Conservation (phyloP, 495 filamentous ascomycete species). For the Ramalina peruviana region DNA sequence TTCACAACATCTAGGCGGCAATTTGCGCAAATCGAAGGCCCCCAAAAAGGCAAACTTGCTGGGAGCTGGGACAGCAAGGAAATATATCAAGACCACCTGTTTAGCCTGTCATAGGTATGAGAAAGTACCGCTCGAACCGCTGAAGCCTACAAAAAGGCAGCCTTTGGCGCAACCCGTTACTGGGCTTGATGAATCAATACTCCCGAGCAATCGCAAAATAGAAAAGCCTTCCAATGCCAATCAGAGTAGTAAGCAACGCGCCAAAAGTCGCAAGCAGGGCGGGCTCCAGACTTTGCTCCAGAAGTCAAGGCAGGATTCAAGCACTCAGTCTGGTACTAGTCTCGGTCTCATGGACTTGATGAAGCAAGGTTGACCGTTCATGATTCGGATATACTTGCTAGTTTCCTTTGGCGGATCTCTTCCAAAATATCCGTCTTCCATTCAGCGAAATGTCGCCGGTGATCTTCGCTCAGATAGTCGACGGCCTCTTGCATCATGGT, state of each 20-base stretch:
- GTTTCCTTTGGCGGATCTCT: constrained; percentile 37
- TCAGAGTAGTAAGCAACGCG: constrained; percentile 43
- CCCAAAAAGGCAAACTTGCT: not conserved
- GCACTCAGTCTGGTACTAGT: constrained; percentile 20
- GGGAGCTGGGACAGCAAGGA: not conserved
- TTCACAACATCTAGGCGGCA: not conserved
- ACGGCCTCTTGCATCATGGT: constrained; percentile 78
- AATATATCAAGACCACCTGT: constrained; percentile 4
- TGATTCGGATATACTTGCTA: not conserved
- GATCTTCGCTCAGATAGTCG: constrained; percentile 63
- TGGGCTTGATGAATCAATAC: not conserved
- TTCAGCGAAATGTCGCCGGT: constrained; percentile 46
- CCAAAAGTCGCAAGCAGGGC: constrained; percentile 43
- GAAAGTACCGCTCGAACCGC: not conserved
- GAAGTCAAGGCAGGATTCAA: constrained; percentile 30
- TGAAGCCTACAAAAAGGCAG: not conserved
- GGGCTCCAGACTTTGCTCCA: constrained; percentile 44
- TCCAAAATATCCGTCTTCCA: constrained; percentile 62
- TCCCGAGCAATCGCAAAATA: not conserved
- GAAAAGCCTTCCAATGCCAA: constrained; percentile 24
- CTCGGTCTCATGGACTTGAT: constrained; percentile 48
- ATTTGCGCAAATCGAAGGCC: not conserved
- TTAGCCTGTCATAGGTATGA: constrained; percentile 6
- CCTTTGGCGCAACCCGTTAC: not conserved
- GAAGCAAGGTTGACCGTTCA: constrained; percentile 19